Evolutionary conservation across 306 rosid species (phyloP).

Genomic region (Prosopis cineraria): DNA sequence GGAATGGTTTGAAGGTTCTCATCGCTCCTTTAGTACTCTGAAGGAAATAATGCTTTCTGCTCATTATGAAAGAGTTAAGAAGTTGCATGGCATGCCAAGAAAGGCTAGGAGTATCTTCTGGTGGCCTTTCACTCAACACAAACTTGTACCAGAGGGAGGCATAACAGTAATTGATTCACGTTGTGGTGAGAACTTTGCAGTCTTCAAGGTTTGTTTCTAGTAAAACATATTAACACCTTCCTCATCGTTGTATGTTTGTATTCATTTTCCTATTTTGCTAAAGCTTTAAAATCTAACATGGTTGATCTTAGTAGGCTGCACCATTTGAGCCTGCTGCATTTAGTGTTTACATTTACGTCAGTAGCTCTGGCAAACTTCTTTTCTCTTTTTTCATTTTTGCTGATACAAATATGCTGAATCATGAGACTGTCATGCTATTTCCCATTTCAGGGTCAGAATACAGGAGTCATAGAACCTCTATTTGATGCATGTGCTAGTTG

Average conservation of each 20-base stretch:
- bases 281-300: neutral
- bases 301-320: slow-evolving; percentile 25
- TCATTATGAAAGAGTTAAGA: slow-evolving; percentile 57
- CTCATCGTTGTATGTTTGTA: neutral
- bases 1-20: slow-evolving; percentile 80
- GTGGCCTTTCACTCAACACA: slow-evolving; percentile 99
- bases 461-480: slow-evolving; percentile 69
- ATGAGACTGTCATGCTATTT: neutral
- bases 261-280: neutral
- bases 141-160: slow-evolving; percentile 71
- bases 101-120: slow-evolving; percentile 76
- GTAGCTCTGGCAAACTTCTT: slow-evolving; percentile 18
- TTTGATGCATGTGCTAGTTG: slow-evolving; percentile 99
- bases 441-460: slow-evolving; percentile 39
- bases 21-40: slow-evolving; percentile 55
- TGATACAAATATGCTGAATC: slow-evolving; percentile 17
- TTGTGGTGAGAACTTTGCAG: slow-evolving; percentile 85
- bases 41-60: slow-evolving; percentile 73
- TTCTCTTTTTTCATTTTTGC: slow-evolving; percentile 20
- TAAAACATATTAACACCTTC: slow-evolving; percentile 15
- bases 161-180: slow-evolving; percentile 96
- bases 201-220: slow-evolving; percentile 78
- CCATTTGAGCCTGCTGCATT: slow-evolving; percentile 24
- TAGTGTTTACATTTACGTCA: slow-evolving; percentile 23
- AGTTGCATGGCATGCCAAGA: slow-evolving; percentile 82